These are phyloP conservation scores for Serendipita sp. DNA, from an alignment of 768 basidiomycete genomes.

Conservation along the genomic window DNA sequence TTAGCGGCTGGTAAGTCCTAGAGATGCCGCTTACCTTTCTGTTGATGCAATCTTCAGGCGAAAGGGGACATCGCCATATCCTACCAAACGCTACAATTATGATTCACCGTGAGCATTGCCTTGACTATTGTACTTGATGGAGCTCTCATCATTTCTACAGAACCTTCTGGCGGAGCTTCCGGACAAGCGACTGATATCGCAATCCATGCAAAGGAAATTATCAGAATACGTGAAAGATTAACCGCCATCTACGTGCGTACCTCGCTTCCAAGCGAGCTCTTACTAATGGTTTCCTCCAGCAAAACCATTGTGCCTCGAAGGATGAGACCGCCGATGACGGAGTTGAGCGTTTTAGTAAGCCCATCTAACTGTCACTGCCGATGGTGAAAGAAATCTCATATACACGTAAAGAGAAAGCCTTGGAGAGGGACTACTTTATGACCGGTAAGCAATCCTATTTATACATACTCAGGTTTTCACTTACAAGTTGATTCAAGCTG, in stretches of 20 bases:
- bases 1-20: conserved; percentile 52
- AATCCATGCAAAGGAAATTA: conserved; percentile 93
- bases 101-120: conserved; percentile 44
- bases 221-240: conserved; percentile 67
- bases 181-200: conserved; percentile 95
- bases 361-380: background rate
- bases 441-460: conserved; percentile 25
- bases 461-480: background rate
- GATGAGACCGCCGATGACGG: conserved; percentile 51
- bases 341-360: conserved; percentile 62
- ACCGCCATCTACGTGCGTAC: conserved; percentile 57
- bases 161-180: conserved; percentile 90
- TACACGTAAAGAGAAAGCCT: conserved; percentile 47
- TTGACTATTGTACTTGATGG: conserved; percentile 9
- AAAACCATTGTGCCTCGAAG: conserved; percentile 58
- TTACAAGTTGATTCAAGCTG: conserved; percentile 32
- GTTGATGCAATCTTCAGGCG: conserved; percentile 29
- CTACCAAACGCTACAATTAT: conserved; percentile 91
- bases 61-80: conserved; percentile 79
- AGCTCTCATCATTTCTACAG: conserved; percentile 26
- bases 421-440: conserved; percentile 95
- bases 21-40: conserved; percentile 8
- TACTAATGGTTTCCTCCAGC: conserved; percentile 15
- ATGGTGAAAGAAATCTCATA: background rate
- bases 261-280: background rate